Base-by-base conservation (phyloP, 1,284 basidiomycete genomes). In the Cryptococcus sp. region DNA sequence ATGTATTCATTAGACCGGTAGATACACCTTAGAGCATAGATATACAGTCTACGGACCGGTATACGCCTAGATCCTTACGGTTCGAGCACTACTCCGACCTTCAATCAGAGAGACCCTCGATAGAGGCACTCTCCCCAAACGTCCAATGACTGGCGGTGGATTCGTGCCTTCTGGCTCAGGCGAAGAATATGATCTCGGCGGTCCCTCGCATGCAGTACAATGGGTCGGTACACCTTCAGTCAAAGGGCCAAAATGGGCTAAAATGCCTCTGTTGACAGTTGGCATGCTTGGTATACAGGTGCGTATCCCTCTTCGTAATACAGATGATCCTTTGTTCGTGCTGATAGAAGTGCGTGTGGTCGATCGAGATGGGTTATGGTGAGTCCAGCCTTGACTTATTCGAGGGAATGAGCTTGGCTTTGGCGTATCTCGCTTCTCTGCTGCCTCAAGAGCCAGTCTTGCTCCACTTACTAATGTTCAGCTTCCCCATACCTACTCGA, bases 401-500 rank as follows among this genome's bases (percentile, higher is more conserved):
- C 40, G n/a, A 16, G 46, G n/a, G 21, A 16, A 21, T 10, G 16
- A 21, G 11, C 44, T 18, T 45, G 14, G 10, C 41, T 65, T 19
- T 21, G n/a, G n/a, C n/a, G n/a, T n/a, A n/a, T n/a, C n/a, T n/a
- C n/a, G n/a, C n/a, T n/a, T n/a, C n/a, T n/a, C 53, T 49, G 31
- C 25, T 21, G 40, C 34, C 44, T 7, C n/a, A 19, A 16, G 28
- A 25, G 7, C 21, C 21, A 51, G 19, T 25, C 18, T 22, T 55
- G 23, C 52, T 45, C 18, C 44, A 13, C 55, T 34, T 9, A 34
- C 32, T 34, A 9, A 34, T 34, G 9, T 16, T 34, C 32, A 76
- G 89, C 87, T n/a, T 88, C 91, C 0, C 93, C 93, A 0, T 98
- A 94, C 74, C 80, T 98, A 1, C 80, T 96, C 48, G 88, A 89